A percentile compares a stretch with the other conserved stretches of the same genome.
phyloP scores from a whole-genome alignment of 2,329 filamentous ascomycete genomes.

The Meredithiella fracta region DNA sequence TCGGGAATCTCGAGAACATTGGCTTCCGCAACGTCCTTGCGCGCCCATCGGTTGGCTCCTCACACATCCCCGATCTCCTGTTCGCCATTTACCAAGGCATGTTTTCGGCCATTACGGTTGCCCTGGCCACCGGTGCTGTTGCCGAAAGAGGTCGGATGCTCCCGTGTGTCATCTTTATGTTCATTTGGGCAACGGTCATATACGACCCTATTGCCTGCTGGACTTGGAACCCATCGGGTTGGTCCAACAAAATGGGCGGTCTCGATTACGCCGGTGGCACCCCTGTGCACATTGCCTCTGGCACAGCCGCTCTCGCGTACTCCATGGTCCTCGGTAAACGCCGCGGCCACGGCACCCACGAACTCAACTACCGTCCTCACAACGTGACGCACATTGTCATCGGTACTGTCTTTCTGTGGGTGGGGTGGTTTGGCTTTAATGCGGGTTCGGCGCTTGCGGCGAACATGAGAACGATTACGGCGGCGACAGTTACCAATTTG shows the following conservation, averaged over 20 bases:
- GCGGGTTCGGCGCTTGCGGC: conserved; percentile 67
- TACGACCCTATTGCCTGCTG: conserved; percentile 91
- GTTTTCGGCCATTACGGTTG: conserved; percentile 76
- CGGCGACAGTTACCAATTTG: conserved; percentile 70
- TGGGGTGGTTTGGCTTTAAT: conserved; percentile 93
- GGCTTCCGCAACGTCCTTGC: conserved; percentile 63
- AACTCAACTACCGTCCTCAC: conserved; percentile 81
- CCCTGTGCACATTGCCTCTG: conserved; percentile 76
- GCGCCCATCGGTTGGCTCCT: conserved; percentile 56
- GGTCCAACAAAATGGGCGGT: conserved; percentile 63
- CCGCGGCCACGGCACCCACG: conserved; percentile 68
- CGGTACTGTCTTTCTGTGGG: conserved; percentile 86
- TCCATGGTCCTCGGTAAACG: conserved; percentile 82
- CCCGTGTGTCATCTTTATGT: conserved; percentile 81
- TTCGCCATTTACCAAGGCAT: conserved; percentile 80
- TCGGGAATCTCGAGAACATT: conserved; percentile 66
- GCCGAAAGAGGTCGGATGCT: conserved; percentile 80
- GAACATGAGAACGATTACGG: conserved; percentile 74
- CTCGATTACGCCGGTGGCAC: conserved; percentile 83
- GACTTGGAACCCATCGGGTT: conserved; percentile 78
- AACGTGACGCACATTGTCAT: conserved; percentile 87
- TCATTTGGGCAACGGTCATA: conserved; percentile 76
- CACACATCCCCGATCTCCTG: conserved; percentile 61
- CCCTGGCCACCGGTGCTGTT: conserved; percentile 68
- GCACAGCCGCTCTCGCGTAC: conserved; percentile 70